These are phyloP conservation scores for Diaporthe australafricana DNA, from an alignment of 2,329 filamentous ascomycete species.

Conservation along the genomic window DNA sequence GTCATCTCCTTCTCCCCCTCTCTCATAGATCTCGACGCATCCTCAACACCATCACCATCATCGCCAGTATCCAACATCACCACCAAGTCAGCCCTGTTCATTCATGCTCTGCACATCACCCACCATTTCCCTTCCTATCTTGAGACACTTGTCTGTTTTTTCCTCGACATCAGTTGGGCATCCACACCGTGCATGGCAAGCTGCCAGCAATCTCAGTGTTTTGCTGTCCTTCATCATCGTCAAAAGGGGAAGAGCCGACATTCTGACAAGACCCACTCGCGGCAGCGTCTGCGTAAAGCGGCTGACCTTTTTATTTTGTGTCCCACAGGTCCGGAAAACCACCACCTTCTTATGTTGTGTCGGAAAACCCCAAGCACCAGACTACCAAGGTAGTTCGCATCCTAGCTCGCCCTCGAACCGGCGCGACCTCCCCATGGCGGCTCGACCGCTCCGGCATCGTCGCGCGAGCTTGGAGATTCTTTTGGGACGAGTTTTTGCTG, in stretches of 20 bases:
- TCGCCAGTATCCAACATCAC: neutral
- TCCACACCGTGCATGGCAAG: neutral
- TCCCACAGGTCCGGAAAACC: neutral
- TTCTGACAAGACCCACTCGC: neutral
- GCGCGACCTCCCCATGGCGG: neutral
- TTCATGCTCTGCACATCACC: neutral
- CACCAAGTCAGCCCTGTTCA: neutral
- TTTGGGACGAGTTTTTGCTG: neutral
- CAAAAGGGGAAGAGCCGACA: neutral
- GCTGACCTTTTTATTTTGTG: neutral
- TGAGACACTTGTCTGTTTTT: neutral
- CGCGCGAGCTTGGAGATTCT: neutral
- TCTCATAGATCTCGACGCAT: too few species aligned
- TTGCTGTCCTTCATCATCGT: conserved; percentile 6
- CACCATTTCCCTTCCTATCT: neutral
- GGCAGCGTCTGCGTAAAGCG: neutral
- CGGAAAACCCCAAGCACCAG: neutral
- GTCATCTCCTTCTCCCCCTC: too few species aligned
- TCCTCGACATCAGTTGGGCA: conserved; percentile 6
- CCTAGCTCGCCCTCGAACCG: neutral
- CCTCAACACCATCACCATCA: neutral
- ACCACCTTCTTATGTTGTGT: neutral
- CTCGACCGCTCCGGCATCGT: neutral
- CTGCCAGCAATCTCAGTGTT: neutral
- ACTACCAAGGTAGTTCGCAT: neutral